phyloP scores from a whole-genome alignment of 306 rosid species.

The Begonia fuchsioides region DNA sequence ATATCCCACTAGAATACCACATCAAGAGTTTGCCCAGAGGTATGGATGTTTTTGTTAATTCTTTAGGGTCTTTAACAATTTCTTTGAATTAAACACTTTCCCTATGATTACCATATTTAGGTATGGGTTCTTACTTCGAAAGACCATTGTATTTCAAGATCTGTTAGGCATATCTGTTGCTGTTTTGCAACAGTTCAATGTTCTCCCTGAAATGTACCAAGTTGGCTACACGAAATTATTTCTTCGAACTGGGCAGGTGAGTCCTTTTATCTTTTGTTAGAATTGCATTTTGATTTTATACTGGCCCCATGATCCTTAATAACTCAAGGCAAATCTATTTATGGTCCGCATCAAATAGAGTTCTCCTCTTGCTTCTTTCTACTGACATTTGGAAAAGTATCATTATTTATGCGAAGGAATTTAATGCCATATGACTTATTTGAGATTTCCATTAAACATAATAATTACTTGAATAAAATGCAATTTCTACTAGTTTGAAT shows the following conservation, averaged over 20 bases:
- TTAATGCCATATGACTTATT: no score
- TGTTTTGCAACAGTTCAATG: constrained; percentile 57
- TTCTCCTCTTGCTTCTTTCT: neutral
- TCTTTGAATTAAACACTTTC: neutral
- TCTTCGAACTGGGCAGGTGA: constrained; percentile 84
- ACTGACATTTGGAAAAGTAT: no score
- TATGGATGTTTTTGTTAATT: constrained; percentile 14
- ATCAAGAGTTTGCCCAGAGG: constrained; percentile 89
- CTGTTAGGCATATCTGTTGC: constrained; percentile 75
- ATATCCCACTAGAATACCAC: constrained; percentile 75
- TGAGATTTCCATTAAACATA: no score
- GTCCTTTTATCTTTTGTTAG: constrained; percentile 1
- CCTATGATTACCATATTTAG: constrained; percentile 23
- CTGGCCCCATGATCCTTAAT: neutral
- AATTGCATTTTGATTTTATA: neutral
- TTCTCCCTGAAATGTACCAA: constrained; percentile 84
- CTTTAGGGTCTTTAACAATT: constrained; percentile 1
- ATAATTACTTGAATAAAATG: no score
- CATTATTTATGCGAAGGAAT: no score
- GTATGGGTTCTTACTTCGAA: constrained; percentile 53
- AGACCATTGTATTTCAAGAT: constrained; percentile 40
- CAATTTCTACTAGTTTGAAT: no score
- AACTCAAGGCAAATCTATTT: no score
- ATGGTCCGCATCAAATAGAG: no score
- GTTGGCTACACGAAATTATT: constrained; percentile 87